Evolutionary conservation across 2,329 filamentous ascomycete genomes (phyloP), one percentile per base, ranked within the genome.

Genomic region (Alternaria triticimaculans): DNA sequence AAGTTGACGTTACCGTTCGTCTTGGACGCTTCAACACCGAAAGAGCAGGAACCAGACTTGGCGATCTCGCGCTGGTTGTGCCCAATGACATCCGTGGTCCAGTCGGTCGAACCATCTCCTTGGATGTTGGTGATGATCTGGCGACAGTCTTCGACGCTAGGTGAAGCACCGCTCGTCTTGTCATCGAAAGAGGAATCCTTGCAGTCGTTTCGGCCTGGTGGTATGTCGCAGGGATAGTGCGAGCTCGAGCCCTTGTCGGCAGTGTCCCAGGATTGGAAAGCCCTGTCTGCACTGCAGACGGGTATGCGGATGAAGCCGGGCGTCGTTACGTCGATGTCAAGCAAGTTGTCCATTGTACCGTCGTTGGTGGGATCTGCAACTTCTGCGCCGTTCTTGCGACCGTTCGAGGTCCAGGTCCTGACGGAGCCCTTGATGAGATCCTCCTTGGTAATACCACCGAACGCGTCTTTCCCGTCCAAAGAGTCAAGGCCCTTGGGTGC

Each of bases 101-200:
- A 62, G 23, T 57, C 44, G 4, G 21, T 30, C 11, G 53, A 25
- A 12, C n/a, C 20, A 43, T 62, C 53, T 20, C 37, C 51, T 30
- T 62, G 15, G 54, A 62, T 57, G 53, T 57, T 62, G 26, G 21
- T 28, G 59, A 62, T 62, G 30, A 62, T 57, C 46, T 62, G 59
- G 18, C 18, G 26, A 44, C 59, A 58, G 58, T 56, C 58, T 11
- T 61, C 58, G 20, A 61, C 58, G 43, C 20, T 49, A 21, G 58
- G 51, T 20, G 58, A 61, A 44, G 51, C 53, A 43, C 45, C 44
- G 44, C 50, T 61, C 18, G 20, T 48, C 43, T 56, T 43, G 44
- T 61, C 37, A 12, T 50, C 58, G 10, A 61, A 61, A 14, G 23
- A 15, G 9, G 51, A 61, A n/a, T 61, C 53, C 10, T 45, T 53